A percentile compares a stretch with the other conserved stretches of the same genome.
phyloP scores from a whole-genome alignment of 805 yeast genomes.

The Candida morakotiae region DNA sequence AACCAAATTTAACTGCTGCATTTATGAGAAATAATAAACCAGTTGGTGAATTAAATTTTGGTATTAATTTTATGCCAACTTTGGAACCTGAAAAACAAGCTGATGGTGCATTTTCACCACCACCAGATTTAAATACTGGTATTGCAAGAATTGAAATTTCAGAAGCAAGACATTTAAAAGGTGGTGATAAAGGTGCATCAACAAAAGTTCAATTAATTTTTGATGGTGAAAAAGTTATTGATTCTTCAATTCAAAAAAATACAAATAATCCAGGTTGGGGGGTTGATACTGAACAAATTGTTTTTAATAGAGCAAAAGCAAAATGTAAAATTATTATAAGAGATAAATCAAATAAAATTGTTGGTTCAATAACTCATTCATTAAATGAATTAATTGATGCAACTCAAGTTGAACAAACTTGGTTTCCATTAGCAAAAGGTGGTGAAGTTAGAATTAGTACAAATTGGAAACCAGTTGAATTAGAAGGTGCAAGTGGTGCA shows the following conservation, averaged over 20 bases:
- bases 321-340: slow-evolving; percentile 63
- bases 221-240: slow-evolving; percentile 54
- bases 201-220: slow-evolving; percentile 70
- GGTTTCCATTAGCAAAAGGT: slow-evolving; percentile 70
- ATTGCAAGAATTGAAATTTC: slow-evolving; percentile 64
- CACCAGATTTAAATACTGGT: slow-evolving; percentile 94
- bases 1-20: slow-evolving; percentile 46
- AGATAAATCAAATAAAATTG: slow-evolving; percentile 48
- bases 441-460: slow-evolving; percentile 73
- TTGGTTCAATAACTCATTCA: slow-evolving; percentile 57
- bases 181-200: slow-evolving; percentile 46
- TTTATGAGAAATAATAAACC: slow-evolving; percentile 80
- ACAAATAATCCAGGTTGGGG: slow-evolving; percentile 68
- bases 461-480: slow-evolving; percentile 81
- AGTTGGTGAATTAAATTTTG: slow-evolving; percentile 71
- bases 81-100: slow-evolving; percentile 56
- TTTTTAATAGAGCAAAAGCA: slow-evolving; percentile 68
- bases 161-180: slow-evolving; percentile 55
- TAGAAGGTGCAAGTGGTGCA: slow-evolving; percentile 62
- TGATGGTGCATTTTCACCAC: slow-evolving; percentile 80
- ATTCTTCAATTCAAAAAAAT: slow-evolving; percentile 56
- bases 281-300: slow-evolving; percentile 59
- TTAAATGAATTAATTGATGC: slow-evolving; percentile 70
- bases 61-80: slow-evolving; percentile 74
- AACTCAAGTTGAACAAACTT: slow-evolving; percentile 68